These are phyloP conservation scores for Castanea crenata DNA, from an alignment of 306 rosid genomes.

Conservation along the genomic window DNA sequence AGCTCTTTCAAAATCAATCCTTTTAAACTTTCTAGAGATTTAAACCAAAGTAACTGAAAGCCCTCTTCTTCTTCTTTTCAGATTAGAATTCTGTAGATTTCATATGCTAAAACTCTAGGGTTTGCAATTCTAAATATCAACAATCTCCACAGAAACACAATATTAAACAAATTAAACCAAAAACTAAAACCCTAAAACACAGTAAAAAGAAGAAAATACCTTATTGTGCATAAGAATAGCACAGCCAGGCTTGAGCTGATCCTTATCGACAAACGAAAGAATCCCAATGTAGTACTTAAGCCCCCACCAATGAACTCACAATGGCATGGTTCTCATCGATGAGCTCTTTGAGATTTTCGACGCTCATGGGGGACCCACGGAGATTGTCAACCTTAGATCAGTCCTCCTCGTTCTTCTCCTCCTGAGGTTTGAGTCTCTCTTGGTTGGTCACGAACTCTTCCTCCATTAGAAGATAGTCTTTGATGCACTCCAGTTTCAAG, in stretches of 20 bases:
- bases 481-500: constrained; percentile 57
- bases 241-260: constrained; percentile 67
- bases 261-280: constrained; percentile 62
- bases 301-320: too few relatives aligned
- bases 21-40: too few relatives aligned
- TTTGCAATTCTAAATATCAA: too few relatives aligned
- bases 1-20: too few relatives aligned
- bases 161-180: too few relatives aligned
- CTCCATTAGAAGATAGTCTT: constrained; percentile 58
- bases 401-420: constrained; percentile 60
- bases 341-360: constrained; percentile 62
- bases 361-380: constrained; percentile 66
- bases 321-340: constrained; percentile 8
- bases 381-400: constrained; percentile 64
- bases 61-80: too few relatives aligned
- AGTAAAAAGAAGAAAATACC: constrained; percentile 17
- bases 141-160: too few relatives aligned
- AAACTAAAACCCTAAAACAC: too few relatives aligned
- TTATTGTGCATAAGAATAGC: constrained; percentile 68
- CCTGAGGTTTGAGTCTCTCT: constrained; percentile 57
- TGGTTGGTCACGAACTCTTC: constrained; percentile 59
- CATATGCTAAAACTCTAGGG: too few relatives aligned
- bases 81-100: too few relatives aligned
- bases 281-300: constrained; percentile 64
- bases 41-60: too few relatives aligned